Evolutionary conservation across 2,329 filamentous ascomycete genomes (phyloP).

Genomic region (Fusarium buharicum): DNA sequence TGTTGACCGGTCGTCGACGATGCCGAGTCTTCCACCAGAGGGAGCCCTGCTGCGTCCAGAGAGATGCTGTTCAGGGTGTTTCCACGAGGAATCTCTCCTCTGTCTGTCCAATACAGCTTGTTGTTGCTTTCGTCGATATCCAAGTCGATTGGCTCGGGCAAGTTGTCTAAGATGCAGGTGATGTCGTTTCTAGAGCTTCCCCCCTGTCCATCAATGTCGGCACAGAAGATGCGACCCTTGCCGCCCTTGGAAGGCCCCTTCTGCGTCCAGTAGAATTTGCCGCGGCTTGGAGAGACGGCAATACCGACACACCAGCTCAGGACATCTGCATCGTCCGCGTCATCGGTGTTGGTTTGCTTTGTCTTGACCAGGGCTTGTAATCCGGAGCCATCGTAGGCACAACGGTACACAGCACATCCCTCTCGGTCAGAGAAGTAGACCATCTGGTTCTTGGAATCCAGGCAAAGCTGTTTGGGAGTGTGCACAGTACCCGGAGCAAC

Average conservation of each 20-base stretch:
- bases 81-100: conserved; percentile 66
- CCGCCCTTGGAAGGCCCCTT: conserved; percentile 64
- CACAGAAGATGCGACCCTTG: conserved; percentile 63
- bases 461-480: conserved; percentile 57
- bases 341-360: neutral
- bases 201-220: conserved; percentile 53
- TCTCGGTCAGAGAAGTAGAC: conserved; percentile 59
- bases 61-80: conserved; percentile 47
- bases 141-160: conserved; percentile 68
- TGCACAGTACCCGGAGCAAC: conserved; percentile 57
- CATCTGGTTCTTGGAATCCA: conserved; percentile 36
- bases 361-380: neutral
- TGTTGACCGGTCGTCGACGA: too few relatives aligned
- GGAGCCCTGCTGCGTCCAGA: neutral
- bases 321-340: neutral
- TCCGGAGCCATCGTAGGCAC: conserved; percentile 52
- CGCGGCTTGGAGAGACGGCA: conserved; percentile 54
- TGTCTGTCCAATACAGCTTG: conserved; percentile 69
- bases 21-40: neutral
- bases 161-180: conserved; percentile 53
- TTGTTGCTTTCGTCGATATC: conserved; percentile 60
- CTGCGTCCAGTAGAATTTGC: conserved; percentile 69
- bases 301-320: conserved; percentile 66
- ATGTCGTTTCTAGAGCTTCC: conserved; percentile 53
- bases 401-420: conserved; percentile 51